These are phyloP conservation scores for Calonectria pseudoturangicola DNA, from an alignment of 2,329 filamentous ascomycete species.

Conservation along the genomic window DNA sequence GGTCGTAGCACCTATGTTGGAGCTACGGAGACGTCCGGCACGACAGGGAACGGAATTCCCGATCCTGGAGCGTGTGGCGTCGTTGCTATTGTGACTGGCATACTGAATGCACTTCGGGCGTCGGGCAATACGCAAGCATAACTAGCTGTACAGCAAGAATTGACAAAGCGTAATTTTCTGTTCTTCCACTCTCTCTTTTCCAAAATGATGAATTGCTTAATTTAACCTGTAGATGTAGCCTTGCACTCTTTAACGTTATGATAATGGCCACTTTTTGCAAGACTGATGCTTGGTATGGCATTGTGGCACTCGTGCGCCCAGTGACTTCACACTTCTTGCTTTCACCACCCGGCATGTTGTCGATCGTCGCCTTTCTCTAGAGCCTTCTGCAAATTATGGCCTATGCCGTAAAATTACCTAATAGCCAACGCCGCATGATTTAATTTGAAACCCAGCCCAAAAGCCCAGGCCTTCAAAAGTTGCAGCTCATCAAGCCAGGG, in stretches of 20 bases:
- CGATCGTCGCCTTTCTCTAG: no score
- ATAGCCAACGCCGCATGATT: not conserved
- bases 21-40: constrained; percentile 5
- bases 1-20: constrained; percentile 34
- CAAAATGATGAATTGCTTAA: not conserved
- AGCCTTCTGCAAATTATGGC: no score
- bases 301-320: no score
- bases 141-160: not conserved
- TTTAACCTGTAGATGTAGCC: no score
- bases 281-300: no score
- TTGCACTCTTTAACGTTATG: no score
- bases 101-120: not conserved
- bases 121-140: not conserved
- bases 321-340: no score
- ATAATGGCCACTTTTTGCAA: no score
- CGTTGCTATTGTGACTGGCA: constrained; percentile 19
- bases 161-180: not conserved
- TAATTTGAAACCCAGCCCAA: not conserved
- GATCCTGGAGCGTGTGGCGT: constrained; percentile 31
- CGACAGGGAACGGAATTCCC: constrained; percentile 7
- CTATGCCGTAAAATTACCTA: not conserved
- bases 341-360: no score
- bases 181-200: not conserved
- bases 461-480: not conserved
- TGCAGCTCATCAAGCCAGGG: not conserved